Evolutionary conservation across 129 eudicot species (phyloP), one percentile per base, ranked within the genome.

Genomic region (Glebionis coronaria): DNA sequence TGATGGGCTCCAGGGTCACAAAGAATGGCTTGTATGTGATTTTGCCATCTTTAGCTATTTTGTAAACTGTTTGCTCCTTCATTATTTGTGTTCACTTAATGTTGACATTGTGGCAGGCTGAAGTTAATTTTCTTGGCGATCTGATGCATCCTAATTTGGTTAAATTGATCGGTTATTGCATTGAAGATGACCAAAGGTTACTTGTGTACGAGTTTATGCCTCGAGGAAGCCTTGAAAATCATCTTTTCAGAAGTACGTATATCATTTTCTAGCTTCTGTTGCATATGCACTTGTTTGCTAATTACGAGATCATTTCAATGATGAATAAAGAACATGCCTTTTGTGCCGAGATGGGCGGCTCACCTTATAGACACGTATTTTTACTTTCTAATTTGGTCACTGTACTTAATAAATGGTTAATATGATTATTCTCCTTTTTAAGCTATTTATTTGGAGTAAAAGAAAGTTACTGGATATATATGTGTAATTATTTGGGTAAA

Each of bases 1-100:
- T 44, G 95, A 86, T 71, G 99, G 99, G 49, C 88, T 89, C 63
- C 99, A 93, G 86, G 98, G 98, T 71, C 98, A 92, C 72, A 92
- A 78, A 80, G 98, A 92, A 74, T 92, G 98, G 98, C 89, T 93
- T 52, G 99, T 88, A 84, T 8, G 90, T 13, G 3, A 16, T 9
- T 11, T 49, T 50, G 20, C 44, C 66, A 21, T 28, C 6, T 59
- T 57, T 65, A 9, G 20, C 0, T 4, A 1, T 73, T 16, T 46
- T 29, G 8, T 47, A 38, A 38, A 21, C 45, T 3, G 2, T 44
- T 50, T 9, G 0, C 40, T 14, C 9, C 1, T 35, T 11, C 8
- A n/a, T 28, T 44, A 8, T 49, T 42, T 21, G 44, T 64, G 4
- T 25, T 57, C 16, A 56, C 31, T 11, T 49, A 15, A 44, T 72